Evolutionary conservation across 2,329 filamentous ascomycete genomes (phyloP).

Genomic region (Bipolaris oryzae): DNA sequence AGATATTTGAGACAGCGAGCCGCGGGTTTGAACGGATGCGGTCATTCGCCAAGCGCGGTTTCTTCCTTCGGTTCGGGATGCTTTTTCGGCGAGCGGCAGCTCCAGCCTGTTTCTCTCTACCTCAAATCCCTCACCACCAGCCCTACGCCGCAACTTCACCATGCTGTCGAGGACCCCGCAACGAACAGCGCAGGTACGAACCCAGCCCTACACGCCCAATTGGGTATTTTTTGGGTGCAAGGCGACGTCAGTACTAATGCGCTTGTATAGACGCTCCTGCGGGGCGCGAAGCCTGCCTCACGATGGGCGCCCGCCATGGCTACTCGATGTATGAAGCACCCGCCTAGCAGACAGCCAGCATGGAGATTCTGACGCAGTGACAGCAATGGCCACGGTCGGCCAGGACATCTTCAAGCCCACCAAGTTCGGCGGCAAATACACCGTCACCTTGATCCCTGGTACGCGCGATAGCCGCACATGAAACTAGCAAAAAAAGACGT

Average conservation of each 20-base stretch:
- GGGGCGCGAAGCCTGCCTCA: constrained; percentile 57
- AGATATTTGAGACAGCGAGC: constrained; percentile 15
- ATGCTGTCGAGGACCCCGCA: constrained; percentile 55
- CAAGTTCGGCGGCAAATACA: constrained; percentile 99
- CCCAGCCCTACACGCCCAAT: constrained; percentile 27
- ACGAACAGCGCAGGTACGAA: constrained; percentile 57
- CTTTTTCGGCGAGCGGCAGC: constrained; percentile 43
- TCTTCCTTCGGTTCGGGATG: constrained; percentile 30
- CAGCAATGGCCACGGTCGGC: constrained; percentile 68
- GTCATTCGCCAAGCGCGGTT: constrained; percentile 38
- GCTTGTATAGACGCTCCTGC: constrained; percentile 59
- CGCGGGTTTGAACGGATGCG: constrained; percentile 31
- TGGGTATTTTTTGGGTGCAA: constrained; percentile 19
- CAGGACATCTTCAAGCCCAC: constrained; percentile 98
- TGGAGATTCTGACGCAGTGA: constrained; percentile 22
- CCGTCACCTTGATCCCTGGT: constrained; percentile 96
- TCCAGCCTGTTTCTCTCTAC: constrained; percentile 40
- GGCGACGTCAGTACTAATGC: constrained; percentile 30
- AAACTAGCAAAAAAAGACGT: constrained; percentile 4
- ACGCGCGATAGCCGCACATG: constrained; percentile 42
- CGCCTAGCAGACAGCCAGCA: background rate
- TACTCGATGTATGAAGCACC: constrained; percentile 59
- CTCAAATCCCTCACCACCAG: constrained; percentile 46
- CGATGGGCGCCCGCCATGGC: constrained; percentile 59
- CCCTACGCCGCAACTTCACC: constrained; percentile 36